Conservation (phyloP, 192 early-diverging fungal genomes). For the Gonapodya sp. region DNA sequence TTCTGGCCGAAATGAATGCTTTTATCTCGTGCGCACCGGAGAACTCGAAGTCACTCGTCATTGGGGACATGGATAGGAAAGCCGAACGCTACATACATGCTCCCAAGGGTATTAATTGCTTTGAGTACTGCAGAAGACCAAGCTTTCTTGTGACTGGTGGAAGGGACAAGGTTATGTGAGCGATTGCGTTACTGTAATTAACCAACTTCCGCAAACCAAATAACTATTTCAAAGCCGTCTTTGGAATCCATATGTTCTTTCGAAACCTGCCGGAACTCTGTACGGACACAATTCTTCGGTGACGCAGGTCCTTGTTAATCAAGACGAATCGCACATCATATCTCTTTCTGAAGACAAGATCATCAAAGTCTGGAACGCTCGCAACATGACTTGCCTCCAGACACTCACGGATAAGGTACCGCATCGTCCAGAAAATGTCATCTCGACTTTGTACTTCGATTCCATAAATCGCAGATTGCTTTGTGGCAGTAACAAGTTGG, state of each 20-base stretch:
- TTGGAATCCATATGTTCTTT: constrained; percentile 58
- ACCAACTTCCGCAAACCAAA: constrained; percentile 3
- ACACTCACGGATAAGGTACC: constrained; percentile 47
- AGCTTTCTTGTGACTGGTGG: constrained; percentile 55
- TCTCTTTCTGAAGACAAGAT: constrained; percentile 50
- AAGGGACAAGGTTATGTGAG: constrained; percentile 51
- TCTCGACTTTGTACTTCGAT: constrained; percentile 47
- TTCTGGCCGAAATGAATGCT: constrained; percentile 48
- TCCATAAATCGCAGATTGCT: constrained; percentile 35
- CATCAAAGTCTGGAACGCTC: constrained; percentile 53
- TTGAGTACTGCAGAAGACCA: constrained; percentile 49
- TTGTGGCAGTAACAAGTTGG: constrained; percentile 42
- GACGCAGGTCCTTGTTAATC: constrained; percentile 37
- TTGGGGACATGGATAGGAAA: constrained; percentile 51
- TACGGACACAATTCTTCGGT: constrained; percentile 44
- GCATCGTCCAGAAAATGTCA: constrained; percentile 44
- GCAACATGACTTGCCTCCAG: constrained; percentile 47
- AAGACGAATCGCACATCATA: constrained; percentile 47
- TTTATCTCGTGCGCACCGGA: constrained; percentile 50
- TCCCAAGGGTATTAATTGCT: constrained; percentile 50
- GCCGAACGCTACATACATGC: constrained; percentile 36
- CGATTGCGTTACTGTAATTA: constrained; percentile 7
- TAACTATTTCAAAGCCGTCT: constrained; percentile 32
- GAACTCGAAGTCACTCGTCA: constrained; percentile 34
- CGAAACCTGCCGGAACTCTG: constrained; percentile 49